phyloP scores from a whole-genome alignment of 208 protist species.

The Eutreptiella sp. region DNA sequence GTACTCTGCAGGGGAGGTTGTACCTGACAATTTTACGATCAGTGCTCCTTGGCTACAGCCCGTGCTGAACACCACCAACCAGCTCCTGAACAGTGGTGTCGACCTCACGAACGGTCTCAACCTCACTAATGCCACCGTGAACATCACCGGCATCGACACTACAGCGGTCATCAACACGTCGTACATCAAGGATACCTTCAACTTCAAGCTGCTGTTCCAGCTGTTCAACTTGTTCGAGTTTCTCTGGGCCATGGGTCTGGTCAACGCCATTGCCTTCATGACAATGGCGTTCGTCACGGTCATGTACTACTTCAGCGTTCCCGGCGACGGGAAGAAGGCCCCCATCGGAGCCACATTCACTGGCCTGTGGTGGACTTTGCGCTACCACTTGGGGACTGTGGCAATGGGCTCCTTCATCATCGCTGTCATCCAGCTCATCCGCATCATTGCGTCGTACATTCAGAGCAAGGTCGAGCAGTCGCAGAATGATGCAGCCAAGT shows the following conservation, averaged over 20 bases:
- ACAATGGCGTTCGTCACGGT: conserved; percentile 52
- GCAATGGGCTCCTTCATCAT: conserved; percentile 70
- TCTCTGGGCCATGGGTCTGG: conserved; percentile 48
- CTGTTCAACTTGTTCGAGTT: conserved; percentile 58
- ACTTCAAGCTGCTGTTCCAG: neutral
- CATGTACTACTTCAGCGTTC: conserved; percentile 53
- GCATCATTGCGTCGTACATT: conserved; percentile 41
- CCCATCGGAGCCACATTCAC: conserved; percentile 1
- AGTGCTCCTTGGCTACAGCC: neutral
- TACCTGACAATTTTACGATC: neutral
- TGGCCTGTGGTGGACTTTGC: conserved; percentile 31
- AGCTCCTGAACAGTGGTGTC: conserved; percentile 15
- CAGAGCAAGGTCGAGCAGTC: conserved; percentile 27
- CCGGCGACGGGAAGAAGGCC: conserved; percentile 39
- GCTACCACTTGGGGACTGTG: conserved; percentile 71
- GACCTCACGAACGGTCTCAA: neutral
- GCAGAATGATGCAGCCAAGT: conserved; percentile 21
- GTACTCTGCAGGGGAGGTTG: conserved; percentile 25
- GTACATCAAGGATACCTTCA: neutral
- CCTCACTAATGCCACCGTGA: neutral
- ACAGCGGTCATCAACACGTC: conserved; percentile 7
- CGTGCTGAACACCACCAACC: too few species aligned
- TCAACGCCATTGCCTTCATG: conserved; percentile 43
- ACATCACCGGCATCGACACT: conserved; percentile 23
- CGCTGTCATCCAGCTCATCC: conserved; percentile 57